These are phyloP conservation scores for Lentinula edodes DNA, from an alignment of 768 basidiomycete genomes.

Conservation along the genomic window DNA sequence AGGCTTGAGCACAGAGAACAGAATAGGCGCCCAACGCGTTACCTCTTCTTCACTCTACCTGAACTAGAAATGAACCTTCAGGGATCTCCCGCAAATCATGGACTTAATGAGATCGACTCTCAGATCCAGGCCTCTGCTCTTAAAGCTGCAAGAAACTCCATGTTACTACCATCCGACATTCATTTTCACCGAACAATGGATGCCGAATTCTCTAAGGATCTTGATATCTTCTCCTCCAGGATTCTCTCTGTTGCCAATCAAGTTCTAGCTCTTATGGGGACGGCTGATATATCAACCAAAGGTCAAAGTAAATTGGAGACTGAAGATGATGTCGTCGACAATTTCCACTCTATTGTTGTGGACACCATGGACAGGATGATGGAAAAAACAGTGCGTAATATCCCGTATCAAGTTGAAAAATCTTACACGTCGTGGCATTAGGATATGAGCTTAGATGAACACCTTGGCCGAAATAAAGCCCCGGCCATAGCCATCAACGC, in stretches of 20 bases:
- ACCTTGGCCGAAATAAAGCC: slow-evolving; percentile 62
- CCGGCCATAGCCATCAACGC: slow-evolving; percentile 55
- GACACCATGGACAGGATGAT: slow-evolving; percentile 81
- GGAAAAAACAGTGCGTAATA: slow-evolving; percentile 62
- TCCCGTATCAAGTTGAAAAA: neutral
- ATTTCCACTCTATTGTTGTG: slow-evolving; percentile 72
- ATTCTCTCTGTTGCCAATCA: slow-evolving; percentile 64
- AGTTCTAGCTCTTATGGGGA: slow-evolving; percentile 49
- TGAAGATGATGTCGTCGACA: slow-evolving; percentile 82
- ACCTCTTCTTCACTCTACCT: neutral
- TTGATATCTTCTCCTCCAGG: slow-evolving; percentile 65
- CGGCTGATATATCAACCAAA: slow-evolving; percentile 39
- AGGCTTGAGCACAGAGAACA: neutral
- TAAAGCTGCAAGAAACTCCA: slow-evolving; percentile 56
- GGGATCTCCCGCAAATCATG: neutral
- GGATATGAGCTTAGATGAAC: slow-evolving; percentile 83
- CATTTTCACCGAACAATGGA: slow-evolving; percentile 89
- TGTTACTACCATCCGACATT: slow-evolving; percentile 66
- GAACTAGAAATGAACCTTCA: neutral
- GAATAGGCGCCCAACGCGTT: neutral
- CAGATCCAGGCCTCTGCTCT: slow-evolving; percentile 57
- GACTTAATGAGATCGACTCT: slow-evolving; percentile 51
- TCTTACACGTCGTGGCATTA: slow-evolving; percentile 19
- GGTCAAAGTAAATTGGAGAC: slow-evolving; percentile 51
- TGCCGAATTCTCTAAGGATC: slow-evolving; percentile 53